Base-by-base conservation (phyloP, 192 early-diverging fungal species). In the Rhizoclosmatium sp. region DNA sequence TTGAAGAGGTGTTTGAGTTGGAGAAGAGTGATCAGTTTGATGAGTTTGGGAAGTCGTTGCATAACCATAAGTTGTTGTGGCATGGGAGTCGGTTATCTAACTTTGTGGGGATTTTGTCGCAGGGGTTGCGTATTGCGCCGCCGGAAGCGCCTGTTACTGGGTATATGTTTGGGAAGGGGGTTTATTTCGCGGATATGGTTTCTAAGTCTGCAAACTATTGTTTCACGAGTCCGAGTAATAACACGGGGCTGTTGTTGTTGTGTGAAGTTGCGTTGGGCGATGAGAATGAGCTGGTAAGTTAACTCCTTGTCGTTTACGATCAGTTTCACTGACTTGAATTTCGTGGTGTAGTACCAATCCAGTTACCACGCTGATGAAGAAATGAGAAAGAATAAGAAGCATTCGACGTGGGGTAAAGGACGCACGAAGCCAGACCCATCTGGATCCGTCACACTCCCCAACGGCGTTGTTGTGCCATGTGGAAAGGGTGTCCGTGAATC, bases 241-340 rank as follows among this genome's bases (percentile, higher is more conserved):
- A 86, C 45, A 87, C 87, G 12, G 89, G 90, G 3, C 61, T 95
- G 7, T 80, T 95, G 69, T 80, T 95, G 7, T 80, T 95, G 39
- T 95, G 93, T 59, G 94, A 95, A 73, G 94, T 95, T 5, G 91
- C 93, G 0, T 71, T 94, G 3, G 94, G 94, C 7, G 81, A 93
- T 40, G 64, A 71, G 40, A 80, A 72, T 62, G 23, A 81, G 42
- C 51, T 82, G 4, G 62, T 59, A 42, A 62, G 40, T 47, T 10
- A 31, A 31, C 31, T 31, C 31, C 31, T 31, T 31, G 31, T 31
- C 31, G 31, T 31, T 31, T 31, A 31, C 31, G 31, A 31, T 31
- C 31, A 31, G 31, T 31, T 31, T 31, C 31, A 31, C 31, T 31
- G 31, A 31, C 31, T 31, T 31, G 31, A 31, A 31, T 31, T 31